Percentiles rank a stretch among this genome's conserved stretches.
Evolutionary conservation across 2,329 filamentous ascomycete species (phyloP).

Genomic region (Didymellaceae sp.): DNA sequence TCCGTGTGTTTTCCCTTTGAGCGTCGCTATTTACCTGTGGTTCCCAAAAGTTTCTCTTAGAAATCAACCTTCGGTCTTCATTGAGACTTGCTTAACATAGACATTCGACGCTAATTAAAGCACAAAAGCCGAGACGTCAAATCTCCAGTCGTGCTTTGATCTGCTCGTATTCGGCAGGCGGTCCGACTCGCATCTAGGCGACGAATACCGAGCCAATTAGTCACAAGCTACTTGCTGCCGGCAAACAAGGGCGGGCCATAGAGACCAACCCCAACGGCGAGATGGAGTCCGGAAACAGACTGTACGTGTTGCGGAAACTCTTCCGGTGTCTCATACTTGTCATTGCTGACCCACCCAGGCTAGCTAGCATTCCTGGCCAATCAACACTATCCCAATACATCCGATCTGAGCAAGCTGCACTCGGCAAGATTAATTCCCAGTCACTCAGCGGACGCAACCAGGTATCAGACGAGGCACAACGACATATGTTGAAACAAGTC

Average conservation of each 20-base stretch:
- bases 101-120: background rate
- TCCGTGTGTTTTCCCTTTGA: background rate
- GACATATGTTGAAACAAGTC: constrained; percentile 2
- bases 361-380: background rate
- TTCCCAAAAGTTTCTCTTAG: background rate
- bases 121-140: background rate
- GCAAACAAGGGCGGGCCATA: background rate
- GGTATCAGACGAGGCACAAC: background rate
- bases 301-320: background rate
- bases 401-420: constrained; percentile 3
- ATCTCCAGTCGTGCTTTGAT: background rate
- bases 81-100: background rate
- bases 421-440: background rate
- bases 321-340: background rate
- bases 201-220: background rate
- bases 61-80: background rate
- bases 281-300: background rate
- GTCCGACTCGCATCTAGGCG: background rate
- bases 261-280: background rate
- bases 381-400: constrained; percentile 9
- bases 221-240: background rate
- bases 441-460: background rate
- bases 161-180: background rate
- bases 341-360: background rate
- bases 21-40: background rate